Evolutionary conservation across 345 rosid genomes (phyloP).

Genomic region (Sonneratia caseolaris): DNA sequence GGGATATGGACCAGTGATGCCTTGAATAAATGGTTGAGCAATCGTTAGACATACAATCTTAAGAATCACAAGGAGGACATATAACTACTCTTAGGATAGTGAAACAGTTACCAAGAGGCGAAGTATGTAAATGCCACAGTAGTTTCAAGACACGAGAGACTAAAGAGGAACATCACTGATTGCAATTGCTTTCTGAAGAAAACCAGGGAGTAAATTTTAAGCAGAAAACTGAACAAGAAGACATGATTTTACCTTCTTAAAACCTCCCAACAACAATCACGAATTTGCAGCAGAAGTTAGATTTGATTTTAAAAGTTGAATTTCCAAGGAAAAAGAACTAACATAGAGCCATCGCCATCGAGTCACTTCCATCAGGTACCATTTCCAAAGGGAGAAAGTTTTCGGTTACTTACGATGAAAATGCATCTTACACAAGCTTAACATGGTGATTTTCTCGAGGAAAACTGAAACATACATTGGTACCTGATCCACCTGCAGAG

Average conservation of each 20-base stretch:
- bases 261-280: background rate
- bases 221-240: too few species aligned
- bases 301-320: background rate
- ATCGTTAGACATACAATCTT: background rate
- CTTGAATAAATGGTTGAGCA: conserved; percentile 18
- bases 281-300: background rate
- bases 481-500: conserved; percentile 7
- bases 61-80: background rate
- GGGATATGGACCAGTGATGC: conserved; percentile 11
- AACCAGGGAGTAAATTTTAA: background rate
- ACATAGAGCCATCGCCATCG: background rate
- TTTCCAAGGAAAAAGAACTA: background rate
- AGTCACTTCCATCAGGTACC: background rate
- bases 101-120: background rate
- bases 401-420: background rate
- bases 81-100: background rate
- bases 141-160: background rate
- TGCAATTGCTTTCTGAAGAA: background rate
- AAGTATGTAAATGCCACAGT: background rate
- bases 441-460: conserved; percentile 2
- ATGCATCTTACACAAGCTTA: conserved; percentile 6
- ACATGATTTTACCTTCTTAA: too few species aligned
- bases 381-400: background rate
- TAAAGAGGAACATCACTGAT: background rate
- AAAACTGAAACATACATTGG: conserved; percentile 1